Base-by-base conservation (phyloP, 2,329 filamentous ascomycete genomes). In the Penicillium vulpinum region DNA sequence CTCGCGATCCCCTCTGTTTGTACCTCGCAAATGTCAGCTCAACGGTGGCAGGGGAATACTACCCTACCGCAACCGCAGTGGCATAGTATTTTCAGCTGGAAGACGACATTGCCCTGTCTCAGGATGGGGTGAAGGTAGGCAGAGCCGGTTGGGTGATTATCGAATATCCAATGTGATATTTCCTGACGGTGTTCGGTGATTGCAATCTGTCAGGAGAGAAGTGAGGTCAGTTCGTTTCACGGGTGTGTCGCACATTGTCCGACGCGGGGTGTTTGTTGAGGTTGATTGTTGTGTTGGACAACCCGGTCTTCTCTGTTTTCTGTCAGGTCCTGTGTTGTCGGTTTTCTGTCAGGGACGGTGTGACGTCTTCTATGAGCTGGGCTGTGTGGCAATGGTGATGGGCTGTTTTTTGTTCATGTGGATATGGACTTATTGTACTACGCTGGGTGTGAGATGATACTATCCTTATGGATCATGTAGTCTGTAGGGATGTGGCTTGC, bases 231-330 rank as follows among this genome's bases (percentile, higher is more conserved):
- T 33, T 28, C 7, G 43, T 46, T 24, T 9, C 44, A 46, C 44
- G 29, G n/a, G 26, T 15, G 44, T 24, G 29, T 46, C 8, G 18
- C 24, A 35, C 44, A 46, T 24, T 46, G 44, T 46, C 44, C 29
- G 21, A 46, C 44, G 44, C n/a, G 18, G 15, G 15, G 21, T 33
- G 28, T 33, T 46, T 10, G 46, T 49, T 6, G 33, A 43, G 15
- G 26, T 86, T 86, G 18, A 22, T 11, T 15, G 40, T 11, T 50
- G 80, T 76, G 0, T 82, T 82, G 2, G 70, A 63, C 59, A 82
- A 78, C n/a, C 21, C 82, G 78, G 56, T 78, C 74, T 62, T 77
- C 75, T 41, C 80, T 76, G 31, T 2, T 26, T 38, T 16, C 22
- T 33, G 21, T 21, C 44, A 54, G 36, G 44, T 26, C 21, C 82